Evolutionary conservation across 2,329 filamentous ascomycete species (phyloP).

Genomic region (Colletotrichum somersetense): DNA sequence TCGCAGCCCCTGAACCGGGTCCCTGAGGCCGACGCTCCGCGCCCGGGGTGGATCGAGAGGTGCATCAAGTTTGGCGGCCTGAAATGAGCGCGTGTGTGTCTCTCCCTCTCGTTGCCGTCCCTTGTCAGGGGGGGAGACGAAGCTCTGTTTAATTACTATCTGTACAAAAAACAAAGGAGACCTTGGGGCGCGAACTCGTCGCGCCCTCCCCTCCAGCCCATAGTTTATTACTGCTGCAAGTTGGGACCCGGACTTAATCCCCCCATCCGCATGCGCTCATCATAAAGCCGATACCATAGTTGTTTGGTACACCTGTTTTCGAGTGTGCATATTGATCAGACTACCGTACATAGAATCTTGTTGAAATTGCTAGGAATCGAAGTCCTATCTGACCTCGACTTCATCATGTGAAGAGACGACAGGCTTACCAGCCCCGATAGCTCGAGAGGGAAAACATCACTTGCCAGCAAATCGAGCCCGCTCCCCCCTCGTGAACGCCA

Average conservation of each 20-base stretch:
- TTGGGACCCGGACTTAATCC: neutral
- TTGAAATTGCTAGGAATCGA: neutral
- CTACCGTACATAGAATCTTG: slow-evolving; percentile 11
- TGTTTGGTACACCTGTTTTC: slow-evolving; percentile 20
- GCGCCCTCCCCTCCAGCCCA: no score
- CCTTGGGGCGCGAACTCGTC: neutral
- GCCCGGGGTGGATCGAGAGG: slow-evolving; percentile 38
- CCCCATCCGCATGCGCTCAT: neutral
- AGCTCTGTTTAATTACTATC: neutral
- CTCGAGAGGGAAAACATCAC: no score
- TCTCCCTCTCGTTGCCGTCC: no score
- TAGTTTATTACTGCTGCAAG: neutral
- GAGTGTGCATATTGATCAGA: slow-evolving; percentile 35
- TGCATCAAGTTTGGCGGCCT: slow-evolving; percentile 40
- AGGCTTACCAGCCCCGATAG: no score
- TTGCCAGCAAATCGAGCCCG: no score
- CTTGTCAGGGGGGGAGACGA: no score
- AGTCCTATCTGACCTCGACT: neutral
- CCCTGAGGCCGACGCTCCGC: slow-evolving; percentile 25
- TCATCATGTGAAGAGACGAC: neutral
- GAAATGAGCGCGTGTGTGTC: slow-evolving; percentile 7
- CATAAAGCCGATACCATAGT: slow-evolving; percentile 25
- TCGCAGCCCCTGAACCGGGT: slow-evolving; percentile 17
- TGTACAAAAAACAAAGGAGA: neutral
- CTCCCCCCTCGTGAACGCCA: no score